Conservation (phyloP, 768 basidiomycete species). For the Calocybe gangraenosa region DNA sequence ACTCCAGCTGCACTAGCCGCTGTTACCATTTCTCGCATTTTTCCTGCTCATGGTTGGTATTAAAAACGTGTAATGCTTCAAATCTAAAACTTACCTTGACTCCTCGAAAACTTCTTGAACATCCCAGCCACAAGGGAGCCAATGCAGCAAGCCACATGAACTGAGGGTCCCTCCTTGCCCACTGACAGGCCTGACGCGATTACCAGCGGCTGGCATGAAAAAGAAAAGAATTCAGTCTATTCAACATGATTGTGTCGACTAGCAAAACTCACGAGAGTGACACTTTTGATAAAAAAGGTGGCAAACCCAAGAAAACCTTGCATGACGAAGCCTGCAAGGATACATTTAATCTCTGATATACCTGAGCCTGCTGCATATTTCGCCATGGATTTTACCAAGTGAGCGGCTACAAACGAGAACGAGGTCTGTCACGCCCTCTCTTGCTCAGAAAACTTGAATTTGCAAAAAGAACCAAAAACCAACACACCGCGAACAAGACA, state of each 20-base stretch:
- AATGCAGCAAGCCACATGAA: slow-evolving; percentile 94
- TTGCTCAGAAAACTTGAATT: not conserved
- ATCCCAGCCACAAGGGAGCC: slow-evolving; percentile 85
- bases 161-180: slow-evolving; percentile 97
- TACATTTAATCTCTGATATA: slow-evolving; percentile 98
- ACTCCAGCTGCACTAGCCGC: slow-evolving; percentile 98
- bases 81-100: slow-evolving; percentile 61
- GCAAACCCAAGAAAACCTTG: slow-evolving; percentile 88
- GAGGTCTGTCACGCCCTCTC: slow-evolving; percentile 45
- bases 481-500: slow-evolving; percentile 84
- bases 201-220: slow-evolving; percentile 72
- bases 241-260: no score
- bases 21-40: slow-evolving; percentile 87
- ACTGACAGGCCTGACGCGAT: slow-evolving; percentile 97
- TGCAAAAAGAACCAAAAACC: not conserved
- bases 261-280: slow-evolving; percentile 70
- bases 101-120: slow-evolving; percentile 79
- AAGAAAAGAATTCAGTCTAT: not conserved
- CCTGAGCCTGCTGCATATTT: slow-evolving; percentile 97
- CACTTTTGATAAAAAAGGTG: slow-evolving; percentile 90
- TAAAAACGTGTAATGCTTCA: not conserved
- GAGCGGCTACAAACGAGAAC: slow-evolving; percentile 85
- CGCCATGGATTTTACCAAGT: slow-evolving; percentile 83
- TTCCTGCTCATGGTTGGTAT: slow-evolving; percentile 37
- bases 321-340: slow-evolving; percentile 96